phyloP scores from a whole-genome alignment of 2,329 filamentous ascomycete species.

The Fusarium sp. region DNA sequence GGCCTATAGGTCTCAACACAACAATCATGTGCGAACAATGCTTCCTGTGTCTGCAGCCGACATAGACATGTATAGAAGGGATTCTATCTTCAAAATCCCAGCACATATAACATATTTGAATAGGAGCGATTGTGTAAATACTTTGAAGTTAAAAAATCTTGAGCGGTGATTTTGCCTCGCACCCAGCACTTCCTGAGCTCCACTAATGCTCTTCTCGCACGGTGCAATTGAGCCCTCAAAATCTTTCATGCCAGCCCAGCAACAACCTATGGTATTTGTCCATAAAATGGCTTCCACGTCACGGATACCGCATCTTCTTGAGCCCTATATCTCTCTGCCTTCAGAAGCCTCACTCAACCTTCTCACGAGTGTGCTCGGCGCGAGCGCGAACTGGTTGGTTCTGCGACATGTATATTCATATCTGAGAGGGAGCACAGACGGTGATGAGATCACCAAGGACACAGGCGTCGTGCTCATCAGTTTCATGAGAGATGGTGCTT shows the following conservation, averaged over 20 bases:
- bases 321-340: conserved; percentile 72
- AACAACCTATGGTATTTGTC: conserved; percentile 3
- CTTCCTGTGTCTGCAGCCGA: too few species aligned
- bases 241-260: conserved; percentile 28
- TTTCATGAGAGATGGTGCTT: conserved; percentile 82
- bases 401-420: conserved; percentile 67
- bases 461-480: conserved; percentile 80
- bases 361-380: conserved; percentile 76
- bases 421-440: conserved; percentile 50
- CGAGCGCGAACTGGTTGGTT: conserved; percentile 75
- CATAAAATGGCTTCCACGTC: conserved; percentile 53
- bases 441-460: conserved; percentile 47
- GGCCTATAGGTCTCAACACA: too few species aligned
- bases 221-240: conserved; percentile 39
- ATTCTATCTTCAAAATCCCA: not conserved
- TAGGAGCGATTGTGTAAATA: not conserved
- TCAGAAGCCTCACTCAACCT: conserved; percentile 72
- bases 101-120: not conserved
- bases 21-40: not conserved
- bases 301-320: conserved; percentile 72
- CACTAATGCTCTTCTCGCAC: conserved; percentile 34
- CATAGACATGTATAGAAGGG: not conserved
- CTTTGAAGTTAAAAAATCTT: not conserved
- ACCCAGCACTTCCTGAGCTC: conserved; percentile 2
- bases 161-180: not conserved